These are phyloP conservation scores for Phlyctochytrium planicorne DNA, from an alignment of 192 early-diverging fungal genomes.

Conservation along the genomic window DNA sequence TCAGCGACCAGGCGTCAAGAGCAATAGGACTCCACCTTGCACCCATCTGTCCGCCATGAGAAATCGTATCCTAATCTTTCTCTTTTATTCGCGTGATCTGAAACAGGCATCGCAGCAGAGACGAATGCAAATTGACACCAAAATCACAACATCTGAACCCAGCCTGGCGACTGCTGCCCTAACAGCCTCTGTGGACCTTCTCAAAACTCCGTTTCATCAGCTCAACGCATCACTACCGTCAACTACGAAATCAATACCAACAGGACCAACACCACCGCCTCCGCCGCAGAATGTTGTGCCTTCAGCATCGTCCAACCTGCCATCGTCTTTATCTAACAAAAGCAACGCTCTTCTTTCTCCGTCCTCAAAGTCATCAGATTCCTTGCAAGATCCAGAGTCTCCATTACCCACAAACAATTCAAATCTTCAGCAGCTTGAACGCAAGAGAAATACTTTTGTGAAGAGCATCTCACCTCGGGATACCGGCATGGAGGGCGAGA, in stretches of 20 bases:
- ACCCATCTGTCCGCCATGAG: no score
- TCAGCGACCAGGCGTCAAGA: no score
- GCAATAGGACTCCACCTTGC: no score
- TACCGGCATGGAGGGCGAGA: background rate
- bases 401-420: background rate
- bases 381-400: background rate
- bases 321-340: background rate
- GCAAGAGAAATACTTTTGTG: background rate
- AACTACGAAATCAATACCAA: background rate
- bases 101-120: no score
- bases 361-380: background rate
- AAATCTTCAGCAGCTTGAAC: background rate
- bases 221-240: background rate
- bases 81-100: no score
- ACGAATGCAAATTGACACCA: background rate
- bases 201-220: background rate
- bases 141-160: background rate
- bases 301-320: background rate
- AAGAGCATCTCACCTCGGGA: background rate
- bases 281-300: background rate
- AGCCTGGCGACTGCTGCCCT: background rate
- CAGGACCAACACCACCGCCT: background rate
- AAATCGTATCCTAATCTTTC: no score
- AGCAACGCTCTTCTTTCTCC: background rate
- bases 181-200: background rate